Base-by-base conservation (phyloP, 2,329 filamentous ascomycete genomes). In the Aspergillus felis region DNA sequence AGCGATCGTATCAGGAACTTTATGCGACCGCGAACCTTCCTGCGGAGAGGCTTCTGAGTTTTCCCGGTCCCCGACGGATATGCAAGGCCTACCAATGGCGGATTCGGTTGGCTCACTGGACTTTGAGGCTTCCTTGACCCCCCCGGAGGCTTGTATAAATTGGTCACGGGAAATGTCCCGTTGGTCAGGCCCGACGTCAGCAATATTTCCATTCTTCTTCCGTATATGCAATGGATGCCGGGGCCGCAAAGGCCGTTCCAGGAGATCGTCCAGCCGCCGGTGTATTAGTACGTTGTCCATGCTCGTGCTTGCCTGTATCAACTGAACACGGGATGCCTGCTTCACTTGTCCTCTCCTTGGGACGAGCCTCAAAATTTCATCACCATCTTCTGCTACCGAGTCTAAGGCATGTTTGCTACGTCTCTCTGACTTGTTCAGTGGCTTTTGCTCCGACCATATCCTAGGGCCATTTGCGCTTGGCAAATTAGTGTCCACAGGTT, bases 311-410 rank as follows among this genome's bases (percentile, higher is more conserved):
- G 50, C 17, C 25, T 38, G 46, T 28, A 50, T 51, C 24, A 29
- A n/a, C 14, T 42, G 24, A 10, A 24, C n/a, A 28, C 41, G 28
- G 44, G 25, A 27, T 48, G 29, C 29, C 27, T 28, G 25, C 27
- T 50, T 46, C 29, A 20, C 17, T 10, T 22, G 9, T 14, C n/a
- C 22, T n/a, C 57, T 57, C 35, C 47, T 51, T 20, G 46, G 24
- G 22, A 9, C 29, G 22, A 17, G 17, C n/a, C 55, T 35, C 2
- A 57, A 58, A 20, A 56, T 64, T 48, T 68, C 65, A 51, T 77
- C 76, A 1, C 81, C 80, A 62, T 84, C 82, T 58, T 85, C 82
- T 2, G 81, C 76, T 35, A 84, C 62, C 6, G 65, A 67, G 27
- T 74, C 72, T 60, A 83, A 76, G 6, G 74, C 75, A n/a, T 69